Conservation (phyloP, 2,329 filamentous ascomycete species). For the Rachicladosporium sp. region DNA sequence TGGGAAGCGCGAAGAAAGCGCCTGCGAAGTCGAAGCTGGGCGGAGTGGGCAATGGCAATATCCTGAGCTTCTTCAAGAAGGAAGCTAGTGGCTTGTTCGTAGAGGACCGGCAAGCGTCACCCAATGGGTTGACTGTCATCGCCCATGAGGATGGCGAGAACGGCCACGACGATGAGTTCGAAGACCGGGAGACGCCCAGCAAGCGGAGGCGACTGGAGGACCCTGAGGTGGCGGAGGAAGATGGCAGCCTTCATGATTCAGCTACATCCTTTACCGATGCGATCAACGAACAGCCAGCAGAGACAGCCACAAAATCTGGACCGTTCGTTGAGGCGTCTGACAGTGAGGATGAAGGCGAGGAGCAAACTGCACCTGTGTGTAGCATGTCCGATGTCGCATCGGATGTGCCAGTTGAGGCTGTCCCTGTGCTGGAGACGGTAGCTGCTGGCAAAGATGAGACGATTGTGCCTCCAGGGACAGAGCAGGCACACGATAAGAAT, state of each 20-base stretch:
- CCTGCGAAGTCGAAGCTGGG: slow-evolving; percentile 25
- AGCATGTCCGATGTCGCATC: no score
- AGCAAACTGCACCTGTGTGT: slow-evolving; percentile 12
- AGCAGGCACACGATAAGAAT: no score
- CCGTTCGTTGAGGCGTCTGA: slow-evolving; percentile 64
- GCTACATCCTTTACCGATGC: no score
- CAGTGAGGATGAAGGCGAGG: slow-evolving; percentile 36
- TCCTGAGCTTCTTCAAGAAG: slow-evolving; percentile 44
- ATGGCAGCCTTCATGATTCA: background rate
- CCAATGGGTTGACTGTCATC: slow-evolving; percentile 1
- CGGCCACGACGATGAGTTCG: slow-evolving; percentile 23
- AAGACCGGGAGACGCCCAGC: slow-evolving; percentile 25
- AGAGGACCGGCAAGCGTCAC: slow-evolving; percentile 12
- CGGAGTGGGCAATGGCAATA: slow-evolving; percentile 36
- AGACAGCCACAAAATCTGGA: slow-evolving; percentile 27
- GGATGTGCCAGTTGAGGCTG: no score
- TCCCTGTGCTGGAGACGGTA: no score
- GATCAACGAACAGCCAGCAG: background rate
- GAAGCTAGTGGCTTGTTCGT: slow-evolving; percentile 25
- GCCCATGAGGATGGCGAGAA: slow-evolving; percentile 12
- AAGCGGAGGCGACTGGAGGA: slow-evolving; percentile 4
- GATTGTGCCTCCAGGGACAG: no score
- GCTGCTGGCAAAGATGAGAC: no score
- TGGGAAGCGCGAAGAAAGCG: slow-evolving; percentile 20
- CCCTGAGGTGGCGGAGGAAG: slow-evolving; percentile 7